Conservation (phyloP, 139 green algal species). For the Diplosphaera chodatii region DNA sequence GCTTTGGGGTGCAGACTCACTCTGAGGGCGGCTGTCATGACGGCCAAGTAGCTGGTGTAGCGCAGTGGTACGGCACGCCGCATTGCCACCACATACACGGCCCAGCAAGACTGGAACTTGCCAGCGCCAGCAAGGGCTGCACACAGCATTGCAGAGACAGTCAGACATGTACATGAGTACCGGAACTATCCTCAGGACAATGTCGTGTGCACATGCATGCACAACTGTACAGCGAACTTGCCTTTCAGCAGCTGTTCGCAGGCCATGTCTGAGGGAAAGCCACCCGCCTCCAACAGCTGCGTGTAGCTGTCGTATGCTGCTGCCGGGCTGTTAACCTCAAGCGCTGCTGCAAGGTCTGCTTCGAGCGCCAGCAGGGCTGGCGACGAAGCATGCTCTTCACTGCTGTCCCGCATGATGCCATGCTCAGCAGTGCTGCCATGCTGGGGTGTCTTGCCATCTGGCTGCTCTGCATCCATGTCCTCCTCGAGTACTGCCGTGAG, state of each 20-base stretch:
- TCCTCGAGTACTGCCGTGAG: no score
- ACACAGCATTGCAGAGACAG: no score
- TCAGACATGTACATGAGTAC: no score
- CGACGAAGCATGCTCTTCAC: no score
- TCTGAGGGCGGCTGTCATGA: slow-evolving; percentile 26
- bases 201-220: no score
- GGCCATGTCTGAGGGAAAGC: not conserved
- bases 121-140: not conserved
- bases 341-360: not conserved
- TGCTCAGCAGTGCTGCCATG: no score
- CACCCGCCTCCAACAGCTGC: not conserved
- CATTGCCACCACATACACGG: slow-evolving; percentile 4
- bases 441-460: no score
- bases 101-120: slow-evolving; percentile 10
- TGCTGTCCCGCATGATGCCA: no score
- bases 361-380: no score
- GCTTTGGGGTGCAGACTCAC: no score
- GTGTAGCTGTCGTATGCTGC: not conserved
- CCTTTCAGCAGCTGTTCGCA: not conserved
- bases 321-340: not conserved
- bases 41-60: slow-evolving; percentile 32
- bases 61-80: not conserved
- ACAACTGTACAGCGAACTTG: not conserved
- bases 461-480: no score
- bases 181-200: no score